Evolutionary conservation across 1,139 yeast species (phyloP), one percentile per base, ranked within the genome.

Genomic region (Petasospora rhodanensis): DNA sequence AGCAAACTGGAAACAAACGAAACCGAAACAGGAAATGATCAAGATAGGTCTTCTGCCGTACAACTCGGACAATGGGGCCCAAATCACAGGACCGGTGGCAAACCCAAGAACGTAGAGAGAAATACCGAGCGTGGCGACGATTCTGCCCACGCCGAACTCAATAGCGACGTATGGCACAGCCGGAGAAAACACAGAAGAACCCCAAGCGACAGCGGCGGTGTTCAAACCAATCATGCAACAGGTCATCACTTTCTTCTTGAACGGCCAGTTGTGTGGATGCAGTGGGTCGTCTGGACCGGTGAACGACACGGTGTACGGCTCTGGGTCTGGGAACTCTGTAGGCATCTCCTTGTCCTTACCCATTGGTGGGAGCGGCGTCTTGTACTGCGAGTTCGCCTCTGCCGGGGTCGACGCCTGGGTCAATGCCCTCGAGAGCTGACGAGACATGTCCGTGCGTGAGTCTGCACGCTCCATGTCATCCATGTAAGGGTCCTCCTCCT

Each of bases 21-120:
- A 75, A 2, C 80, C 72, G 23, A 83, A 61, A 9, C 70, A 54
- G 2, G 86, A 73, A 2, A 72, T 40, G 1, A 79, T 41, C 30
- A 81, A 45, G 9, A 83, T 76, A 3, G 66, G 56, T 50, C 71
- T 72, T 56, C 95, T 72, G 32, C 95, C 95, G 46, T 68, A 78
- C 31, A 80, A 54, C 55, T 82, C 94, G 7, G 89, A 79, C 28
- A 83, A 53, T 5, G 95, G 95, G 14, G 91, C 94, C 77, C 84
- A 84, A 24, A 82, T 47, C 23, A 82, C 62, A 7, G 95, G 95
- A 13, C 95, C 94, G 0, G 81, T 69, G 1, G 93, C 94, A 56
- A 83, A 83, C 14, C 95, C 95, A 26, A 80, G 52, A 14, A 85
- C 94, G 48, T 73, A 85, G 18, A 84, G 63, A 0, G 93, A 76